Base-by-base conservation (phyloP, 352 stramenopile genomes). In the Phytophthora boehmeriae region DNA sequence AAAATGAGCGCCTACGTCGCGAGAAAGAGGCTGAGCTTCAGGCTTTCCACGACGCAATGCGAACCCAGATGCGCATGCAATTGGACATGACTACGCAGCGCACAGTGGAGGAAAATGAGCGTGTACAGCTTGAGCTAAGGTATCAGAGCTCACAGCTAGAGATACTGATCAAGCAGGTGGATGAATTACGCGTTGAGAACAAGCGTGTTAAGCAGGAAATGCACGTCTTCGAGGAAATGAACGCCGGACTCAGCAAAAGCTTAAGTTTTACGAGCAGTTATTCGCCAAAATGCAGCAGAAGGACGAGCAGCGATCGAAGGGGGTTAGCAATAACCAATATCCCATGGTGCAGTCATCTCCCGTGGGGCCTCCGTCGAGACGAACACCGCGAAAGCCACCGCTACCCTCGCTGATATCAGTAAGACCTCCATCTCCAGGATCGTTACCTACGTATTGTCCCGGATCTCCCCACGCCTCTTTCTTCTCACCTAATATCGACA, bases 231-330 rank as follows among this genome's bases (percentile, higher is more conserved):
- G 76, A 87, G n/a, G 75, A 86, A 20, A 90, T 90, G 78, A 88
- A 81, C 17, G 58, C 63, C 2, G 71, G 54, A 0, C 46, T 90
- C 14, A 89, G 73, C 54, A 78, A 83, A 87, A 84, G 34, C 49
- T 90, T 25, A 79, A 78, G 36, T 89, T 90, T 42, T 90, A 87
- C 60, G 78, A 89, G 32, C 78, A 89, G 30, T 50, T 90, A 13
- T 83, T 90, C 25, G 63, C 70, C 2, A 87, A 84, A 42, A 83
- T 89, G 73, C 76, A 89, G 61, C 65, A 76, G 8, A 59, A 83
- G 28, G 73, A 89, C 23, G 60, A 73, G 8, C 68, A 78, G 16
- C 35, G 48, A 19, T 25, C 36, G 3, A 74, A 68, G 20, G 50
- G 64, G 30, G 17, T 42, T 0, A 46, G 53, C 14, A 45, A 28